Base-by-base conservation (phyloP, 2,329 filamentous ascomycete species). In the Exophiala sideris region DNA sequence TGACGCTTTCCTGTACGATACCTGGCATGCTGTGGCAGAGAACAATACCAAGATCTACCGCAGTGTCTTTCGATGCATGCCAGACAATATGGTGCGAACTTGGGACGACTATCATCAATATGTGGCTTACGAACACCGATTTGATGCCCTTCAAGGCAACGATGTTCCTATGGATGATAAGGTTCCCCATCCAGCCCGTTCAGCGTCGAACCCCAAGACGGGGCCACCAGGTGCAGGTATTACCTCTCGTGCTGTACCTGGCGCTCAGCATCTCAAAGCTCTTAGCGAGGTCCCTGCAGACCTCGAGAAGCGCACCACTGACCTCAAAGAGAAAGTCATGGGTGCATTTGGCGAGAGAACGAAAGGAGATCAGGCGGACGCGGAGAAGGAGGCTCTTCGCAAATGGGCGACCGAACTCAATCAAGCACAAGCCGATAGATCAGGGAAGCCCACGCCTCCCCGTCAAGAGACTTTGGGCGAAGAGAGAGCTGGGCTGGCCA, bases 11-110 rank as follows among this genome's bases (percentile, higher is more conserved):
- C 88, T 89, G 68, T 83, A 94, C 42, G 88, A 95, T 58, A 85
- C 89, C 1, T 99, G 95, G 95, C 85, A 87, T 61, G 80, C 84
- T 14, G 85, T 91, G 49, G 94, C 94, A 1, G 85, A 88, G 59
- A 97, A 97, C 75, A 99, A 99, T 69, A 99, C 94, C 2, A 92
- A 91, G 68, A 81, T 99, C 45, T 99, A 89, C 74, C 87, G 94
- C 32, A 84, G 88, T 57, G 92, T 99, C 7, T 99, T 99, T 76
- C 85, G 91, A 44, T 96, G 91, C 71, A 95, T 95, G 88, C 94
- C 94, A 1, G 94, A 99, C 69, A 96, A 86, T 48, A 90, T 96
- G 67, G 94, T 96, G 21, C 86, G 84, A 60, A 92, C 88, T 40
- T 99, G 94, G 94, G 85, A 88, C 62, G 88, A 95, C 60, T 99